Evolutionary conservation across 768 basidiomycete genomes (phyloP).

Genomic region (Tricholoma bakamatsutake): DNA sequence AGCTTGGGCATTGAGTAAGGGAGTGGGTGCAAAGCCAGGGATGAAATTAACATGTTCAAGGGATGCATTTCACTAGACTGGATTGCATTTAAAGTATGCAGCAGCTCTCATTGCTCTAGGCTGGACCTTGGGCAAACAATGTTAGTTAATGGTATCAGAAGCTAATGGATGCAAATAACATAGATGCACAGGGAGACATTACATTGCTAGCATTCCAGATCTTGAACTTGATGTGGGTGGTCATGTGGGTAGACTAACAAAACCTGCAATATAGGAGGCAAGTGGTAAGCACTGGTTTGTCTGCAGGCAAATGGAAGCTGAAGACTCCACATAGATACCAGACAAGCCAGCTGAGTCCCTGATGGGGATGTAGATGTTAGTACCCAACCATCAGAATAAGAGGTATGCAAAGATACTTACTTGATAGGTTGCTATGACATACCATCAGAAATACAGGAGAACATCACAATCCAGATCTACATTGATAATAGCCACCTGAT

Average conservation of each 20-base stretch:
- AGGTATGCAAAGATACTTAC: constrained; percentile 1
- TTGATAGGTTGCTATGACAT: not conserved
- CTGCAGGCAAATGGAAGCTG: not conserved
- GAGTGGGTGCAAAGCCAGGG: not conserved
- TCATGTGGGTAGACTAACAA: not conserved
- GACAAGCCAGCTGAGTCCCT: not conserved
- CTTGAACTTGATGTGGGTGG: not conserved
- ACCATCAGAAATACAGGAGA: not conserved
- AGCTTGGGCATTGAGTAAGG: not conserved
- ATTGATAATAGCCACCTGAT: not conserved
- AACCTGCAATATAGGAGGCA: not conserved
- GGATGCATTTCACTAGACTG: too few species aligned
- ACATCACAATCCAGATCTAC: not conserved
- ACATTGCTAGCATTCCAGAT: not conserved
- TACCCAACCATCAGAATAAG: not conserved
- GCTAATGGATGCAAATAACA: not conserved
- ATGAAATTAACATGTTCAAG: too few species aligned
- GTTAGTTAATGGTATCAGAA: not conserved
- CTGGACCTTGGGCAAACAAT: not conserved
- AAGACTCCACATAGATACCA: not conserved
- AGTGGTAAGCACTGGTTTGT: not conserved
- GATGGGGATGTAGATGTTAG: not conserved
- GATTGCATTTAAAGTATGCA: not conserved
- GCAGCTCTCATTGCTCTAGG: not conserved
- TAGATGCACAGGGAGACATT: not conserved